phyloP scores from a whole-genome alignment of 2,329 filamentous ascomycete genomes.

The Botrytis tulipae region DNA sequence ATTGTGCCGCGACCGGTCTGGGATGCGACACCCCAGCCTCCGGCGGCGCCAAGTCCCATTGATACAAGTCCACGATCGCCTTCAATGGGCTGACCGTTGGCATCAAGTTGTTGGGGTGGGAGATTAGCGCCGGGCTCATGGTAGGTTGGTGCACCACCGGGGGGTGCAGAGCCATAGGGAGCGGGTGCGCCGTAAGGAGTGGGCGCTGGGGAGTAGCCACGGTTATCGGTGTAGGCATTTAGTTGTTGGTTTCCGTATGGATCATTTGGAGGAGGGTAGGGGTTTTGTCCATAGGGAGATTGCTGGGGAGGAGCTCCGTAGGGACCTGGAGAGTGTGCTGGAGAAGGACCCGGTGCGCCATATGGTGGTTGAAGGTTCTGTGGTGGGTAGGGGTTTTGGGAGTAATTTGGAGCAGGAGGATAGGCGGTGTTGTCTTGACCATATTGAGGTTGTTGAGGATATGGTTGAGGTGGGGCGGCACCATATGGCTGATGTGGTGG shows the following conservation, averaged over 20 bases:
- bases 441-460: constrained; percentile 13
- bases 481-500: constrained; percentile 6
- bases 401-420: constrained; percentile 6
- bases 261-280: neutral
- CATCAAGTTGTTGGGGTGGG: neutral
- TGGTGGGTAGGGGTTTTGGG: neutral
- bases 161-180: neutral
- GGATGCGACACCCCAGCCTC: constrained; percentile 1
- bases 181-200: constrained; percentile 1
- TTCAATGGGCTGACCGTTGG: constrained; percentile 10
- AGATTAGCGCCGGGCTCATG: constrained; percentile 13
- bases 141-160: constrained; percentile 6
- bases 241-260: constrained; percentile 10
- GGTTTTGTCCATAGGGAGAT: neutral
- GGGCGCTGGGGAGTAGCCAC: neutral
- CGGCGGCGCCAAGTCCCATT: constrained; percentile 18
- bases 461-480: constrained; percentile 6
- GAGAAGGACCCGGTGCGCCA: constrained; percentile 6
- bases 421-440: constrained; percentile 7
- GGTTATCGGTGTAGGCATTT: neutral
- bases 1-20: constrained; percentile 8
- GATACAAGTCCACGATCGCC: constrained; percentile 14
- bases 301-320: constrained; percentile 2
- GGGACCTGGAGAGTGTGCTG: neutral
- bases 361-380: constrained; percentile 12